Base-by-base conservation (phyloP, 2,329 filamentous ascomycete species). In the Aureobasidium zeae region DNA sequence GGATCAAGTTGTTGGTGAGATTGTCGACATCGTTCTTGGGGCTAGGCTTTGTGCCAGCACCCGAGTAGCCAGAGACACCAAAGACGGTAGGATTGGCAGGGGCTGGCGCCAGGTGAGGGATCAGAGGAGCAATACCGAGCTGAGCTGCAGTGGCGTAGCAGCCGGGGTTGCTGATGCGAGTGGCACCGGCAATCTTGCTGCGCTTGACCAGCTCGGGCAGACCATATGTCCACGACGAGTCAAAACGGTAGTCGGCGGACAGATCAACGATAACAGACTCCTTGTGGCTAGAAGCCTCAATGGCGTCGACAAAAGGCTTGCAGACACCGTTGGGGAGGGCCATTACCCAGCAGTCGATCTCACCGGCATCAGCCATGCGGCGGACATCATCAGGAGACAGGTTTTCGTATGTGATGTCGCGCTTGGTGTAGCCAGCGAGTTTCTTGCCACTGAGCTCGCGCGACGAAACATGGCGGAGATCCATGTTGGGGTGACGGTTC, bases 311-410 rank as follows among this genome's bases (percentile, higher is more conserved):
- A 54, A 83, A 98, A 0, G 91, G 88, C 67, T 87, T 84, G 76
- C 86, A 95, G 37, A 94, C 86, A 49, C 86, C 85, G 58, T 96
- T 98, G 32, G 89, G 91, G 21, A 96, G 77, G 25, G 91, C 91
- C 85, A 96, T 91, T 32, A 96, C 85, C 88, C 88, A 96, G 67
- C 85, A 91, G 68, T 96, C 89, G 37, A 96, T 80, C 56, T 88
- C 77, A 39, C 84, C 83, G 22, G 81, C 78, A 60, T 83, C 80
- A 50, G 91, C 85, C 76, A 96, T 86, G 46, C 79, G 74, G 50
- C 79, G 78, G 10, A 94, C 81, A 53, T 96, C 89, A 52, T 96
- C 89, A 5, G 86, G 77, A 45, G 76, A 80, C 32, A 96, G 71
- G 62, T 87, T 94, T 64, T 94, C 86, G 65, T 98, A 98, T 50